Conservation (phyloP, 2,329 filamentous ascomycete genomes). For the Colletotrichum musae region DNA sequence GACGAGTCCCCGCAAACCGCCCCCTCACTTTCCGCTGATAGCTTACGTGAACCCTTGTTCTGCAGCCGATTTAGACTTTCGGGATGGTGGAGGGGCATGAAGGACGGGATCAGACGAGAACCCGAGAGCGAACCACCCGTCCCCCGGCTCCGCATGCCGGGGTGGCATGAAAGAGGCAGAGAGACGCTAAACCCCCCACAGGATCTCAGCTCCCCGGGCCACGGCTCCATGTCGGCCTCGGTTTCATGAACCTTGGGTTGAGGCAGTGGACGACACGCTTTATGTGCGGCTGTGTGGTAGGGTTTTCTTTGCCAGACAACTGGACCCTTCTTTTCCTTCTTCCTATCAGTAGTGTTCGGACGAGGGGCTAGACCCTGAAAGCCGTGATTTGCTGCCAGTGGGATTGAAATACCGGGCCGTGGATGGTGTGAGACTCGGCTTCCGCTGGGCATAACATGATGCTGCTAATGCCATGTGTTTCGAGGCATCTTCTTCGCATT, state of each 20-base stretch:
- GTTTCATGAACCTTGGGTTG: slow-evolving; percentile 27
- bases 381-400: slow-evolving; percentile 6
- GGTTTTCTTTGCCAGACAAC: not conserved
- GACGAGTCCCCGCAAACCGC: not conserved
- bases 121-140: slow-evolving; percentile 22
- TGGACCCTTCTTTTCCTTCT: not conserved
- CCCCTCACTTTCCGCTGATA: not conserved
- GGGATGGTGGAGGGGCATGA: slow-evolving; percentile 34
- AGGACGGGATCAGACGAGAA: slow-evolving; percentile 25
- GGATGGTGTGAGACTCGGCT: not conserved
- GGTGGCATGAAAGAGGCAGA: not conserved
- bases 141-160: slow-evolving; percentile 6
- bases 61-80: slow-evolving; percentile 20
- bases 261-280: slow-evolving; percentile 16
- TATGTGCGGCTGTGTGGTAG: not conserved
- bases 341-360: no score
- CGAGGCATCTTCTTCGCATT: not conserved
- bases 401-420: not conserved
- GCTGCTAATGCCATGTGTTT: not conserved
- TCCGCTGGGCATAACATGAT: no score
- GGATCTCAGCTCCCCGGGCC: slow-evolving; percentile 2
- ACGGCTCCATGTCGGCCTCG: slow-evolving; percentile 1
- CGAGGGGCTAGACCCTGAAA: not conserved
- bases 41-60: not conserved
- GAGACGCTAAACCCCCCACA: not conserved